phyloP scores from a whole-genome alignment of 2,329 filamentous ascomycete genomes.

The Coniella vitis region DNA sequence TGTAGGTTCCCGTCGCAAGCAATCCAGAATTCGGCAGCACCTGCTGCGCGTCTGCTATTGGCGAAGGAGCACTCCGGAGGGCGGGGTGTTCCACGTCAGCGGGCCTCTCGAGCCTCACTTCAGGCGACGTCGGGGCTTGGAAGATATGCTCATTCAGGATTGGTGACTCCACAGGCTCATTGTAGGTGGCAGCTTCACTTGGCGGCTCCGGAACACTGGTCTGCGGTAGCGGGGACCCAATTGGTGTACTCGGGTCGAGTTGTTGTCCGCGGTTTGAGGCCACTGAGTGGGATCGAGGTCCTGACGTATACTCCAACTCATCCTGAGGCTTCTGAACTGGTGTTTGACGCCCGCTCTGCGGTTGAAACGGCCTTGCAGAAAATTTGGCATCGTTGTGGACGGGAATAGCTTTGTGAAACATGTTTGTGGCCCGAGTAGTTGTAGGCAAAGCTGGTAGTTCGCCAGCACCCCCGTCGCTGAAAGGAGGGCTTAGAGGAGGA shows the following conservation, averaged over 20 bases:
- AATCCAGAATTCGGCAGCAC: constrained; percentile 20
- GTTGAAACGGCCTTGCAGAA: constrained; percentile 70
- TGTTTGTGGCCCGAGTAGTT: constrained; percentile 57
- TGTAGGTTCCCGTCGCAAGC: constrained; percentile 18
- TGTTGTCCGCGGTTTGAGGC: constrained; percentile 35
- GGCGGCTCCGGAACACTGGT: constrained; percentile 28
- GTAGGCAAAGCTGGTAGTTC: constrained; percentile 65
- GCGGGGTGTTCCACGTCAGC: constrained; percentile 50
- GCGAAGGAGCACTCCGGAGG: constrained; percentile 36
- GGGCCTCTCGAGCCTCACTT: constrained; percentile 38
- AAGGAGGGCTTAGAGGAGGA: constrained; percentile 60
- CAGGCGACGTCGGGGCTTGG: constrained; percentile 24
- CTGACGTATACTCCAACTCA: constrained; percentile 37
- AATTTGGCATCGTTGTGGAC: constrained; percentile 83
- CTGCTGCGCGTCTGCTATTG: constrained; percentile 21
- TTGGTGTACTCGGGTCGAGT: constrained; percentile 24
- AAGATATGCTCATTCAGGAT: constrained; percentile 16
- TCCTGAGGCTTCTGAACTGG: constrained; percentile 41
- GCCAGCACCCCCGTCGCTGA: constrained; percentile 56
- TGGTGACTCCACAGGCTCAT: constrained; percentile 33
- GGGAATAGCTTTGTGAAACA: constrained; percentile 62
- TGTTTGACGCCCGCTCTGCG: constrained; percentile 68
- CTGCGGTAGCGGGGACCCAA: constrained; percentile 17
- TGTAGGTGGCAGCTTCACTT: constrained; percentile 32
- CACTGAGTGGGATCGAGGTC: constrained; percentile 38